Evolutionary conservation across 1,284 basidiomycete genomes (phyloP), one percentile per base, ranked within the genome.

Genomic region (Malassezia sympodialis): DNA sequence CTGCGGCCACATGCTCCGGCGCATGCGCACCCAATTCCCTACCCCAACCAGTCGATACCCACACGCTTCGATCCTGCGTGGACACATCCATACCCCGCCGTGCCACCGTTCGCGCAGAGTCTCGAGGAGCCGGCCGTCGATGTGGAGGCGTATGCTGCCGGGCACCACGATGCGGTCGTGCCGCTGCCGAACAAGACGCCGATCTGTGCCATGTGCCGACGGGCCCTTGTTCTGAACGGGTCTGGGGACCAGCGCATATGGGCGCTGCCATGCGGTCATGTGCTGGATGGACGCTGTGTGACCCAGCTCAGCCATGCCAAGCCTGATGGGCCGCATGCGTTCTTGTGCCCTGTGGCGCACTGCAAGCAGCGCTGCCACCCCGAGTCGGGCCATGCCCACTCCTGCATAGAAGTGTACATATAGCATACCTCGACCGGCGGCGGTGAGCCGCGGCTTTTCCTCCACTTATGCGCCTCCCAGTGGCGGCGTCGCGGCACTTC

Each of bases 51-150:
- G 27, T 15, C 24, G 12, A 30, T 49, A 26, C 40, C 48, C 23
- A 49, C 56, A 11, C 40, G 53, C 23, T 67, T 59, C 40, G 60
- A 69, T 32, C 46, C 52, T 5, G 41, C 56, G 8, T 65, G 62
- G 66, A 66, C 66, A 0, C 67, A 69, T 51, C 62, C 63, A 2
- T 49, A 57, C 15, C 53, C 59, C 2, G 55, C 42, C 12, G 49
- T 49, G 37, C 35, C 58, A 4, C 58, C 59, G 8, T 67, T 65
- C 47, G 56, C 61, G 15, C 57, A 67, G 14, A 52, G 45, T 37
- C 60, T 72, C 42, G 58, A 68, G 30, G 69, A 69, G 58, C 69
- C 69, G 15, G 63, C 69, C 7, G 56, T 72, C 39, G 69, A 72
- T 41, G 57, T 72, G 15, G 69, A 72, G 4, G 62, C 59, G 5